These are phyloP conservation scores for Dovyalis caffra DNA, from an alignment of 345 rosid species.

Conservation along the genomic window DNA sequence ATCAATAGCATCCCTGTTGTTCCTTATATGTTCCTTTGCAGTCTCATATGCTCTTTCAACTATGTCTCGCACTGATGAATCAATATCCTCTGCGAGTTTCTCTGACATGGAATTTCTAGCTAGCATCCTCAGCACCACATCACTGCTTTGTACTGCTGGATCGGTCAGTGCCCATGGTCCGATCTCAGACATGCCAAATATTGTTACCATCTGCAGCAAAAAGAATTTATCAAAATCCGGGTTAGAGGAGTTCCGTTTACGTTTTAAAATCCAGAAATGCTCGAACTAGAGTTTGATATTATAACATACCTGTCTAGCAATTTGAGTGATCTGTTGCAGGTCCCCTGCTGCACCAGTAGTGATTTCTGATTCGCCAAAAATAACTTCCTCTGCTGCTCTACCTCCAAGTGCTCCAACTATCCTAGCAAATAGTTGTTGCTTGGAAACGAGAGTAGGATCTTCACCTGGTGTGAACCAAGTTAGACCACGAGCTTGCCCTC, in stretches of 20 bases:
- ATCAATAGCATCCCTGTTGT: constrained; percentile 66
- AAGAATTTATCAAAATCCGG: not conserved
- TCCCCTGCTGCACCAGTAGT: constrained; percentile 75
- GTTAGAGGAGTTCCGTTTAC: not conserved
- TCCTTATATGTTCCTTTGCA: constrained; percentile 52
- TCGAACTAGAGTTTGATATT: too few species aligned
- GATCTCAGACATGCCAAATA: constrained; percentile 71
- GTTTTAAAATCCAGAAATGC: too few species aligned
- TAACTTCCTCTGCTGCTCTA: constrained; percentile 64
- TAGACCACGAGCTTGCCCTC: constrained; percentile 85
- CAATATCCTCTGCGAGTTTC: constrained; percentile 65
- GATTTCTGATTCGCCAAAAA: constrained; percentile 73
- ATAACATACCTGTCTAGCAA: constrained; percentile 58
- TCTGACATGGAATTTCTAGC: constrained; percentile 71
- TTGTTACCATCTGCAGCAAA: constrained; percentile 66
- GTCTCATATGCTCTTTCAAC: constrained; percentile 51
- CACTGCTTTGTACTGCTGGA: constrained; percentile 49
- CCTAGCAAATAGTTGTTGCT: constrained; percentile 61
- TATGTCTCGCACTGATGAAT: constrained; percentile 43
- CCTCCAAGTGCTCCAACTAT: constrained; percentile 79
- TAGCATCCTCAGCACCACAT: constrained; percentile 61
- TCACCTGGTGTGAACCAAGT: constrained; percentile 72
- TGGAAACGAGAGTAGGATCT: constrained; percentile 56
- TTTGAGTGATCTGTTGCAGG: constrained; percentile 60
- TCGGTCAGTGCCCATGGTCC: constrained; percentile 70